Evolutionary conservation across 2,329 filamentous ascomycete genomes (phyloP).

Genomic region (Pseudocercospora crystallina): DNA sequence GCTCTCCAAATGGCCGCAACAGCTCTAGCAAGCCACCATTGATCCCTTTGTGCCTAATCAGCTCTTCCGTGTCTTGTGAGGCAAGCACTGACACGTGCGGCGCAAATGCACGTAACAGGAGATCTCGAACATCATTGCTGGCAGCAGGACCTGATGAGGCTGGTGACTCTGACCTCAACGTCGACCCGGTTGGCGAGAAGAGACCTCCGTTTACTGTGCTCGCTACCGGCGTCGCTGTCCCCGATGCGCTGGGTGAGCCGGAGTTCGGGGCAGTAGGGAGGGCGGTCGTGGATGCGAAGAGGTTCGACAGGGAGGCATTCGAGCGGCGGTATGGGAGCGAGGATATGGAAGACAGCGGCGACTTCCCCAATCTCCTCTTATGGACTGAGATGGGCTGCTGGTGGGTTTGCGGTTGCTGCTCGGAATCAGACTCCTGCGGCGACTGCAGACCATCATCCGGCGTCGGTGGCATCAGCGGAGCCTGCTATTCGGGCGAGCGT

Average conservation of each 20-base stretch:
- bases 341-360: constrained; percentile 60
- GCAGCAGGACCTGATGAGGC: constrained; percentile 43
- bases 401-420: constrained; percentile 29
- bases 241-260: constrained; percentile 39
- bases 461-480: constrained; percentile 62
- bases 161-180: constrained; percentile 42
- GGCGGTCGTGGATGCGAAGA: constrained; percentile 53
- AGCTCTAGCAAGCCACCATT: constrained; percentile 78
- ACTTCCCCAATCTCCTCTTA: constrained; percentile 56
- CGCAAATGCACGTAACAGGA: constrained; percentile 82
- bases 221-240: constrained; percentile 43
- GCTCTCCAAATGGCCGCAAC: constrained; percentile 86
- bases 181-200: constrained; percentile 44
- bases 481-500: constrained; percentile 12
- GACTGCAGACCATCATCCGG: constrained; percentile 65
- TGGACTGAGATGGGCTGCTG: constrained; percentile 57
- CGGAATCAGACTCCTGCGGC: constrained; percentile 68
- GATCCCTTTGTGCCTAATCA: constrained; percentile 83
- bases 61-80: constrained; percentile 79
- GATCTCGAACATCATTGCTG: constrained; percentile 54
- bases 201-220: constrained; percentile 39
- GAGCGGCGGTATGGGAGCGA: constrained; percentile 55
- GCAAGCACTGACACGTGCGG: constrained; percentile 85
- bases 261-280: constrained; percentile 39
- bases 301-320: constrained; percentile 52